Evolutionary conservation across 1,284 basidiomycete genomes (phyloP), one percentile per base, ranked within the genome.

Genomic region (Mycosarcoma maydis): DNA sequence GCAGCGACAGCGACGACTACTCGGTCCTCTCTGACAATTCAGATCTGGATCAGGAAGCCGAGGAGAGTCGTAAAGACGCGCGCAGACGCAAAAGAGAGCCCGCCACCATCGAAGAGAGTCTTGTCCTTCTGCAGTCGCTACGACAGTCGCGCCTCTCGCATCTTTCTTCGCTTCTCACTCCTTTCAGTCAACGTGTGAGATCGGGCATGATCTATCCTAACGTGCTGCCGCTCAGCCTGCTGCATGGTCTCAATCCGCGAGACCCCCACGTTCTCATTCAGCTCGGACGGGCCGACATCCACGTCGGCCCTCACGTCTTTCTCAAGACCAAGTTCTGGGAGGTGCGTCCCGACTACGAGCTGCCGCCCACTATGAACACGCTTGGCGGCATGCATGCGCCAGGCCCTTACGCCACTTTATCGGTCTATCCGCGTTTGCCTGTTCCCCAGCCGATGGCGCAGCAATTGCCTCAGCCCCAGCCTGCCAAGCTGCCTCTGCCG

Each of bases 141-240:
- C 74, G 80, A 10, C 80, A 81, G 41, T 77, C 76, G 6, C 71
- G 80, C 11, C 75, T 81, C 45, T 71, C 75, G 42, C 76, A 81
- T 45, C 75, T 81, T 40, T 74, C 78, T 2, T 68, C 72, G 27
- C 56, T 81, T 3, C 65, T 81, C 5, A 72, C 77, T 11, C 76
- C 73, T 0, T 79, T 74, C 65, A 75, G 75, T 45, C 73, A 77
- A 41, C 57, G 71, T 11, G 67, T 68, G 23, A 50, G 64, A 29
- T 57, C 72, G 0, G 76, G 75, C 38, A 65, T 66, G 50, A 61
- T 71, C 50, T 77, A 69, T 33, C 73, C 70, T 7, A 68, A 72
- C 34, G 57, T 58, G 6, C 59, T 80, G 16, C 76, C 77, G 0
- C 59, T 62, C n/a, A 48, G 49, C 20, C 52, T 77, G 17, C 45